Conservation (phyloP, 495 filamentous ascomycete species). For the Daldinia loculata region DNA sequence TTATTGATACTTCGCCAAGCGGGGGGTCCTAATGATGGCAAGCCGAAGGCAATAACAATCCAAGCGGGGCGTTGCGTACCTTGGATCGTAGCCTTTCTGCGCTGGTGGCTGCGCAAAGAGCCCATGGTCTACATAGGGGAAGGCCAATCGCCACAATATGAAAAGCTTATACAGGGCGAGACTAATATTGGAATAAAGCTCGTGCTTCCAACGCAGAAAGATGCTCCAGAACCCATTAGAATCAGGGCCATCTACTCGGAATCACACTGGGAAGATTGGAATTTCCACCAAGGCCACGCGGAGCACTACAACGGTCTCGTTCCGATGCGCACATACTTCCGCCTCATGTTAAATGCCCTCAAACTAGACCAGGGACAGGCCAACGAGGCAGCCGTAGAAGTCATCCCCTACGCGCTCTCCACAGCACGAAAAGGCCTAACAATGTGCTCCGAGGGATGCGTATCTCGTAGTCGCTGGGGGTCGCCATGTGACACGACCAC, state of each 20-base stretch:
- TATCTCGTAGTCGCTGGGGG: constrained; percentile 6
- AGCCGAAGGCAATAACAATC: constrained; percentile 1
- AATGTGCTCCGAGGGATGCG: constrained; percentile 24
- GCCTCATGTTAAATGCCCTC: constrained; percentile 17
- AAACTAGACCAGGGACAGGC: constrained; percentile 13
- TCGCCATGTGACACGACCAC: neutral
- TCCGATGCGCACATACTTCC: constrained; percentile 16
- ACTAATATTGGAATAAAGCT: constrained; percentile 6
- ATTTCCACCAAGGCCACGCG: constrained; percentile 1
- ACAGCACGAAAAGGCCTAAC: constrained; percentile 10
- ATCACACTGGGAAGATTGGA: neutral
- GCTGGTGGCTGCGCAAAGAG: constrained; percentile 14
- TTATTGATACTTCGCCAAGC: neutral
- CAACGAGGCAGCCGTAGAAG: constrained; percentile 5
- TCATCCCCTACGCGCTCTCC: constrained; percentile 13
- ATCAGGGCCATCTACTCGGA: constrained; percentile 14
- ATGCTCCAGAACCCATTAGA: neutral
- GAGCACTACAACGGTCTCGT: constrained; percentile 15
- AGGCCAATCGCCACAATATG: neutral
- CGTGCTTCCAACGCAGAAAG: neutral
- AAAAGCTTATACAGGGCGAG: neutral
- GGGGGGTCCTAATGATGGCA: neutral
- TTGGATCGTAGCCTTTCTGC: constrained; percentile 26
- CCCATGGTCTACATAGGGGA: constrained; percentile 1
- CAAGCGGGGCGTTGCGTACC: constrained; percentile 10